Conservation (phyloP, 805 yeast genomes). For the Brettanomyces bruxellensis region DNA sequence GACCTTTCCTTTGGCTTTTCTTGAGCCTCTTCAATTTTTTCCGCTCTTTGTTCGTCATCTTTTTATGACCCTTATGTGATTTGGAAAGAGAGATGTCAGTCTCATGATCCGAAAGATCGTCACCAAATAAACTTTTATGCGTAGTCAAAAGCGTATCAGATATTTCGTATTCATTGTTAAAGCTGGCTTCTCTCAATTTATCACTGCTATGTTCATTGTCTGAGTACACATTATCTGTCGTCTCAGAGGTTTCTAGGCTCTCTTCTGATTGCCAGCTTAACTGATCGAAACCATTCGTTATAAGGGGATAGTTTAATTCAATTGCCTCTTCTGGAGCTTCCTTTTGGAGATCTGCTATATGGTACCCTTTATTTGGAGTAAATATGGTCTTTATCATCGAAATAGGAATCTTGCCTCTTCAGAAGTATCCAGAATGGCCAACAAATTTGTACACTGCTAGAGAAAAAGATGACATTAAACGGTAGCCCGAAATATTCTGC, state of each 20-base stretch:
- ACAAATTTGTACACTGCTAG: too few relatives aligned
- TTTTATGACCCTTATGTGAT: neutral
- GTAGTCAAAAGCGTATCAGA: neutral
- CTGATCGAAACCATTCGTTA: slow-evolving; percentile 34
- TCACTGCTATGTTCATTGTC: neutral
- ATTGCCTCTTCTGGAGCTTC: slow-evolving; percentile 8
- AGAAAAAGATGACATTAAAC: too few relatives aligned
- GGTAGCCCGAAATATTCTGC: too few relatives aligned
- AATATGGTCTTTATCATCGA: slow-evolving; percentile 4
- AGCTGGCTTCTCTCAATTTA: neutral
- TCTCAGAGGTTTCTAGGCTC: neutral
- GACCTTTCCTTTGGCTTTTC: neutral
- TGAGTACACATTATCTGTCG: neutral
- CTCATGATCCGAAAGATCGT: slow-evolving; percentile 25
- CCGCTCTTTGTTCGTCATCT: slow-evolving; percentile 4
- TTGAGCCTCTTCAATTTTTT: neutral
- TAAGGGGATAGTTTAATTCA: slow-evolving; percentile 1
- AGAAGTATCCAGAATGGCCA: too few relatives aligned
- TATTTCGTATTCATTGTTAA: neutral
- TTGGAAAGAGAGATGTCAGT: neutral
- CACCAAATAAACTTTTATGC: slow-evolving; percentile 7
- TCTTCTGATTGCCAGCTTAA: slow-evolving; percentile 25
- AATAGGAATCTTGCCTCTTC: too few relatives aligned
- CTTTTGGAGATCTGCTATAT: slow-evolving; percentile 8
- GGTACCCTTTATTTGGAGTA: slow-evolving; percentile 17